Base-by-base conservation (phyloP, 768 basidiomycete species). In the Saitozyma podzolica region DNA sequence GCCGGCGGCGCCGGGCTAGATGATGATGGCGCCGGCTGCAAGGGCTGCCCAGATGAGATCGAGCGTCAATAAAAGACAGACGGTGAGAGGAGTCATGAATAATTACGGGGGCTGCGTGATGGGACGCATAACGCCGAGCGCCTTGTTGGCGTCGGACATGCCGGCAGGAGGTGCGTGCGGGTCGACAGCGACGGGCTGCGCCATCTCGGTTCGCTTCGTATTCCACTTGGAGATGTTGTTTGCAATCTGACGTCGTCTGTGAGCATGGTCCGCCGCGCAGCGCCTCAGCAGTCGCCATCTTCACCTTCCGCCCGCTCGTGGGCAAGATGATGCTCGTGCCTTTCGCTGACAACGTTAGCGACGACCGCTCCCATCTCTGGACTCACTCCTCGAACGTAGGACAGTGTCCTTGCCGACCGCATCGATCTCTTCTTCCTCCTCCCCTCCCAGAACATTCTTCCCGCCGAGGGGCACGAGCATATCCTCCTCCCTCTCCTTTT, bases 181-280 rank as follows among this genome's bases (percentile, higher is more conserved):
- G 9, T 45, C 61, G 9, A n/a, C 41, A 7, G 43, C 39, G 11
- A 19, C 43, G 9, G 71, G 71, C 9, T 66, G 61, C 6, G 67
- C 62, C 54, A 96, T 84, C 72, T 92, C 94, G 80, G 88, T 89
- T 80, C 95, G 91, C 9, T 94, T 91, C 81, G 88, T 89, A 76
- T 94, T 98, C 96, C 95, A 99, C 77, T 98, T 97, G 72, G 85
- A 88, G 75, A 99, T 97, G 72, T 93, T 92, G 78, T 85, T 89
- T 54, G 85, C 89, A 50, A 87, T 90, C 91, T 96, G 75, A 54
- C 29, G 29, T 29, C 5, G 29, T 29, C 29, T 29, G 29, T 29
- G 29, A 29, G 29, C 29, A 29, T 29, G 29, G 29, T 29, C 29
- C 29, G 29, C 5, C 29, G 29, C 29, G 29, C 29, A 29, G 29